A percentile compares a stretch with the other conserved stretches of the same genome.
Conservation (phyloP, 2,329 filamentous ascomycete species). For the Alternaria tenuissima region DNA sequence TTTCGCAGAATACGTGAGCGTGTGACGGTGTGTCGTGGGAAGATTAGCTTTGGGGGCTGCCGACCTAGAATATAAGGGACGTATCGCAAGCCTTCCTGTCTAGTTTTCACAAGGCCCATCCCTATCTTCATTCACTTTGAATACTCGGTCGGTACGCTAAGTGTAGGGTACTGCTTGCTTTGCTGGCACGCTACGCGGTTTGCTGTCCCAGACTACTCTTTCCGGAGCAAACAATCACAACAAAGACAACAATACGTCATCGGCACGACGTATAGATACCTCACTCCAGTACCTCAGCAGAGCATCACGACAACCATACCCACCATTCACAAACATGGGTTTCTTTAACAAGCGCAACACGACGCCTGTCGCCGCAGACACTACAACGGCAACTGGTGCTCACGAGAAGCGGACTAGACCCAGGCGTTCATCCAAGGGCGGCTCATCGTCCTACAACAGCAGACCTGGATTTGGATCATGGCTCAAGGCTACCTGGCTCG, state of each 20-base stretch:
- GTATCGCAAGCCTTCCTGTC: not conserved
- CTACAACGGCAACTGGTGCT: slow-evolving; percentile 43
- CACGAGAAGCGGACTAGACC: slow-evolving; percentile 37
- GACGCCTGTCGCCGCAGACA: slow-evolving; percentile 47
- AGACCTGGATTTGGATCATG: slow-evolving; percentile 72
- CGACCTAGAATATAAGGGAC: slow-evolving; percentile 7
- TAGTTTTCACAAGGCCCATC: not conserved
- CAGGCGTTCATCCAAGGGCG: slow-evolving; percentile 20
- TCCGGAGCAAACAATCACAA: slow-evolving; percentile 1
- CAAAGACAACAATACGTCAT: slow-evolving; percentile 14
- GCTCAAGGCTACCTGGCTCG: slow-evolving; percentile 72
- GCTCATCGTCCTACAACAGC: slow-evolving; percentile 37
- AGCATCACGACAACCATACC: slow-evolving; percentile 3
- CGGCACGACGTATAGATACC: slow-evolving; percentile 5
- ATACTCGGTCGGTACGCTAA: not conserved
- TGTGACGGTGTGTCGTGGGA: not conserved
- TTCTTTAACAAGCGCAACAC: slow-evolving; percentile 50
- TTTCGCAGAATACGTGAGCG: not conserved
- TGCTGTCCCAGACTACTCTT: not conserved
- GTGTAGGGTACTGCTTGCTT: slow-evolving; percentile 3
- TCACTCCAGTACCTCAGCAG: not conserved
- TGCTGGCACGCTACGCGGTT: slow-evolving; percentile 9
- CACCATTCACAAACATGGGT: slow-evolving; percentile 37
- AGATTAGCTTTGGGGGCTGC: not conserved
- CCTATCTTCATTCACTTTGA: not conserved